Conservation (phyloP, 2,329 filamentous ascomycete species). For the Sclerotinia spermophila region DNA sequence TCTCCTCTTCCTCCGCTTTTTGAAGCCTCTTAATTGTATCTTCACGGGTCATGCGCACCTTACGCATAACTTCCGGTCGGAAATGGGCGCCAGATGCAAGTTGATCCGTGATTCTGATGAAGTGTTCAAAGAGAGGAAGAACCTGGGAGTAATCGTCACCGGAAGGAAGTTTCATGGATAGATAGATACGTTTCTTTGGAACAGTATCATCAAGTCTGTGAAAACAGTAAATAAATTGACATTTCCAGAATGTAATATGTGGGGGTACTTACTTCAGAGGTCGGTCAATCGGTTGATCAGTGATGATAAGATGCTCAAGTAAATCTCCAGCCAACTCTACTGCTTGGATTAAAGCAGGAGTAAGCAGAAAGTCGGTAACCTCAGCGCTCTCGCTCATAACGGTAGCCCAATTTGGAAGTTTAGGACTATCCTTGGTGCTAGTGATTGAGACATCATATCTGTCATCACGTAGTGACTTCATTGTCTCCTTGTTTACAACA, state of each 20-base stretch:
- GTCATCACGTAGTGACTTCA: slow-evolving; percentile 86
- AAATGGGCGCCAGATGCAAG: slow-evolving; percentile 77
- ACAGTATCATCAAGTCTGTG: slow-evolving; percentile 74
- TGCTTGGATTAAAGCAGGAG: slow-evolving; percentile 79
- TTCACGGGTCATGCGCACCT: slow-evolving; percentile 76
- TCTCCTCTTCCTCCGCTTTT: slow-evolving; percentile 73
- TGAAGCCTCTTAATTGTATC: slow-evolving; percentile 75
- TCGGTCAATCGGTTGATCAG: slow-evolving; percentile 84
- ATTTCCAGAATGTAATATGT: background rate
- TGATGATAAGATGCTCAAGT: slow-evolving; percentile 83
- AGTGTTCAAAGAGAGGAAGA: slow-evolving; percentile 74
- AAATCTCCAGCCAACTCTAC: slow-evolving; percentile 73
- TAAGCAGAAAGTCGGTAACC: slow-evolving; percentile 83
- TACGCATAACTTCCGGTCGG: slow-evolving; percentile 83
- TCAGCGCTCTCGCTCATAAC: slow-evolving; percentile 98
- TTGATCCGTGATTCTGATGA: slow-evolving; percentile 78
- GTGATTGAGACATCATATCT: slow-evolving; percentile 94
- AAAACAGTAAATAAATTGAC: slow-evolving; percentile 15
- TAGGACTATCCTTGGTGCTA: slow-evolving; percentile 85
- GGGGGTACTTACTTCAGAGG: slow-evolving; percentile 66
- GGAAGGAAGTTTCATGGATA: slow-evolving; percentile 68
- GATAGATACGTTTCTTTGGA: slow-evolving; percentile 81
- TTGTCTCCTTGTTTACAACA: slow-evolving; percentile 88
- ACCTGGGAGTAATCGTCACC: slow-evolving; percentile 60
- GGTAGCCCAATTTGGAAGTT: slow-evolving; percentile 84